These are phyloP conservation scores for Hyaloscypha bicolor DNA, from an alignment of 495 filamentous ascomycete genomes.

Conservation along the genomic window DNA sequence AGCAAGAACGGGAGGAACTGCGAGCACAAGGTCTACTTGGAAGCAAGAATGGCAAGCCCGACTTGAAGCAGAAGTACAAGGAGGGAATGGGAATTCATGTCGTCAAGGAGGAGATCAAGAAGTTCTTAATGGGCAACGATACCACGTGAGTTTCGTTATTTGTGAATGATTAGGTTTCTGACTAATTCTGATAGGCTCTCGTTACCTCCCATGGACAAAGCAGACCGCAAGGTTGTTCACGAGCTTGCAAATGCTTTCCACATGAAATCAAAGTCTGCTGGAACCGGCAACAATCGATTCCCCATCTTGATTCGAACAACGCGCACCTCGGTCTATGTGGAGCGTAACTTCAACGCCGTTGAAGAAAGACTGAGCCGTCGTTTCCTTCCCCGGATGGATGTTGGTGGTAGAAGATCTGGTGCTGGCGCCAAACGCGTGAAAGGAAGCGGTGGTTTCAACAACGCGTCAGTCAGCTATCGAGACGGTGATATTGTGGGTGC, in stretches of 20 bases:
- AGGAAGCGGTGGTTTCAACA: constrained; percentile 29
- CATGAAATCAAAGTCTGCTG: constrained; percentile 82
- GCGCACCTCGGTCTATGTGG: constrained; percentile 56
- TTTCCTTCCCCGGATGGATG: constrained; percentile 47
- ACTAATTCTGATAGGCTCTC: constrained; percentile 55
- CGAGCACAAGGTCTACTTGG: constrained; percentile 79
- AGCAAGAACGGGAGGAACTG: constrained; percentile 75
- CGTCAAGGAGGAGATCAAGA: constrained; percentile 69
- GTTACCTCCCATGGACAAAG: constrained; percentile 83
- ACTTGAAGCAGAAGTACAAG: constrained; percentile 72
- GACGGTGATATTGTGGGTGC: constrained; percentile 93
- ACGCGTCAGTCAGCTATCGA: constrained; percentile 58
- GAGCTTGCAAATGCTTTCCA: constrained; percentile 68
- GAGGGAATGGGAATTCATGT: constrained; percentile 70
- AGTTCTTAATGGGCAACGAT: constrained; percentile 66
- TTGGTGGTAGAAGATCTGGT: constrained; percentile 14
- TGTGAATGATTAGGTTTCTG: not conserved
- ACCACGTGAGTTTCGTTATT: constrained; percentile 56
- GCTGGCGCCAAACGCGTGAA: constrained; percentile 37
- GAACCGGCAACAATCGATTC: constrained; percentile 71
- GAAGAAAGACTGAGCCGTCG: constrained; percentile 45
- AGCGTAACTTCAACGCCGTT: constrained; percentile 46
- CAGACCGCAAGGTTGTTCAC: constrained; percentile 75
- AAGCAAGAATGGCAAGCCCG: constrained; percentile 59
- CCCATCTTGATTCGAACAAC: constrained; percentile 76